Conservation (phyloP, 1,139 yeast genomes). For the Pichia sp. region DNA sequence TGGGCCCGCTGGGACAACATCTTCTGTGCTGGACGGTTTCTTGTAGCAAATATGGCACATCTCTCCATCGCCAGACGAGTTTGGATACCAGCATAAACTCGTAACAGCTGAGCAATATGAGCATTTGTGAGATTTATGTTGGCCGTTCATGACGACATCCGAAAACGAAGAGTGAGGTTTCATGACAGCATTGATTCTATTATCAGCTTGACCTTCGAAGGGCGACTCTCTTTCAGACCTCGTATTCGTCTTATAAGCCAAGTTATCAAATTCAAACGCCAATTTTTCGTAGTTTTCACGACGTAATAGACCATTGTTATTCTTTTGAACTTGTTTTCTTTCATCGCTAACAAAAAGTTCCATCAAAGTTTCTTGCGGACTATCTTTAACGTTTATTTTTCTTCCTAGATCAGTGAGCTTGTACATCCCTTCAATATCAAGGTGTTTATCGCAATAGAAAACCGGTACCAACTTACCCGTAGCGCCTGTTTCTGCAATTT, state of each 20-base stretch:
- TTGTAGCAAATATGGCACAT: conserved; percentile 23
- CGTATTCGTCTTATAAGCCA: conserved; percentile 2
- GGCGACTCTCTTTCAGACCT: no score
- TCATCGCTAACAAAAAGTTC: conserved; percentile 38
- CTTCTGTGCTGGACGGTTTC: conserved; percentile 7
- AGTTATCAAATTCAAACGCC: conserved; percentile 4
- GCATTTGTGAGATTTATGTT: conserved; percentile 1
- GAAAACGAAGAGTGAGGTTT: not conserved
- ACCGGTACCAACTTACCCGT: conserved; percentile 38
- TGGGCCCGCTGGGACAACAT: conserved; percentile 10
- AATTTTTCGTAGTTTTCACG: conserved; percentile 7
- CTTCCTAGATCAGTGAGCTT: conserved; percentile 33
- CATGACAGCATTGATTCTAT: no score
- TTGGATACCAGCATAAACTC: conserved; percentile 23
- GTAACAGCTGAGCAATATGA: conserved; percentile 2
- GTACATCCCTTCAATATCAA: conserved; percentile 15
- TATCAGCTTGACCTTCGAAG: no score
- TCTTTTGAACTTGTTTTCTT: conserved; percentile 18
- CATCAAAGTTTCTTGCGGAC: conserved; percentile 32
- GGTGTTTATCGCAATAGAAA: conserved; percentile 38
- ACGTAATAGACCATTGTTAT: conserved; percentile 19
- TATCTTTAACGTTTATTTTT: conserved; percentile 19
- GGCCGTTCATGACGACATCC: not conserved
- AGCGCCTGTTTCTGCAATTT: conserved; percentile 24
- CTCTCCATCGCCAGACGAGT: conserved; percentile 13